These are phyloP conservation scores for Evernia prunastri DNA, from an alignment of 495 filamentous ascomycete genomes.

Conservation along the genomic window DNA sequence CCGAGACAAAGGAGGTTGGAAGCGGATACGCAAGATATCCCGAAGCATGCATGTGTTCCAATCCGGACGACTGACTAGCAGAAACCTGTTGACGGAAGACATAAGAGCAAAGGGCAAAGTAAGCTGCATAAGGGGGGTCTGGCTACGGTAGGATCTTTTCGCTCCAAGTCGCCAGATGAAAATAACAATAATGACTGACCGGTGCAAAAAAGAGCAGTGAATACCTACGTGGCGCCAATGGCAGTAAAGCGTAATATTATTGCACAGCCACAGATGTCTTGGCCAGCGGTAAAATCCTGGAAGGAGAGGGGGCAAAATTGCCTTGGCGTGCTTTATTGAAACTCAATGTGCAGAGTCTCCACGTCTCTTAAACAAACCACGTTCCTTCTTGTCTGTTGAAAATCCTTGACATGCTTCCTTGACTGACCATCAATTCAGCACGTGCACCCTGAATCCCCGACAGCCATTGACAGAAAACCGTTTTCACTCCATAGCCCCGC, in stretches of 20 bases:
- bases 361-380: background rate
- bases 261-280: background rate
- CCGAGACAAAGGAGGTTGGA: no score
- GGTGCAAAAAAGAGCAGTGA: no score
- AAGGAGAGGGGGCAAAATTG: background rate
- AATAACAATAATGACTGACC: background rate
- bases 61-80: no score
- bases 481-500: constrained; percentile 4
- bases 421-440: background rate
- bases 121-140: no score
- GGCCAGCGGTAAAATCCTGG: background rate
- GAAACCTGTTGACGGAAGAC: no score
- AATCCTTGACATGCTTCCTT: background rate
- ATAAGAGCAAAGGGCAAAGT: no score
- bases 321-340: background rate
- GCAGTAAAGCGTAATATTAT: no score
- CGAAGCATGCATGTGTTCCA: no score
- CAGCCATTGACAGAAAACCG: background rate
- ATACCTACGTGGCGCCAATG: no score
- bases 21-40: no score
- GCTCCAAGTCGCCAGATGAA: background rate
- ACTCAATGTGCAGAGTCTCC: background rate
- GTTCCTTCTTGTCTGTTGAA: background rate
- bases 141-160: background rate
- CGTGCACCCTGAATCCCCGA: no score